These are phyloP conservation scores for Rhodotorula kratochvilovae DNA, from an alignment of 768 basidiomycete genomes.

Conservation along the genomic window DNA sequence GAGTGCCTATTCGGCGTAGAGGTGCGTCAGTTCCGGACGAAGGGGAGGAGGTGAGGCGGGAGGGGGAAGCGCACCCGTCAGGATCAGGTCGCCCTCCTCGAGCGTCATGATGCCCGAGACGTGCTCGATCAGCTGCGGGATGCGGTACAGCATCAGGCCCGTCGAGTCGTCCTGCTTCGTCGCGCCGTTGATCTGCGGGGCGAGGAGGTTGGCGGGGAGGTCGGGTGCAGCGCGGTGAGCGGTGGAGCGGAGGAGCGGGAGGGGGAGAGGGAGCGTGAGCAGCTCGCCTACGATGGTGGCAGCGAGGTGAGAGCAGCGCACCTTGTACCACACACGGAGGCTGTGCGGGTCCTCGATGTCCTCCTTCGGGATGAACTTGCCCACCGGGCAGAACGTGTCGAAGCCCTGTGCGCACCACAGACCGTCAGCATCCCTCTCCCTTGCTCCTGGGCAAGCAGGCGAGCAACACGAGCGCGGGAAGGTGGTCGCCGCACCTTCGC, in stretches of 20 bases:
- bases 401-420: constrained; percentile 57
- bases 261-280: background rate
- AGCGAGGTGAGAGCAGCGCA: constrained; percentile 40
- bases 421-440: background rate
- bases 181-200: constrained; percentile 68
- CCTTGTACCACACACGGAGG: constrained; percentile 71
- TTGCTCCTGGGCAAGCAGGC: no score
- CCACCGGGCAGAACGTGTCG: constrained; percentile 74
- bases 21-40: background rate
- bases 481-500: constrained; percentile 56
- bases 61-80: constrained; percentile 29
- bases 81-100: constrained; percentile 59
- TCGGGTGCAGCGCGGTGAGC: background rate
- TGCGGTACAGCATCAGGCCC: constrained; percentile 83
- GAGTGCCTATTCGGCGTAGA: constrained; percentile 61
- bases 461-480: background rate
- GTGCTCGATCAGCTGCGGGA: constrained; percentile 81
- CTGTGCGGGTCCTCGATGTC: constrained; percentile 66
- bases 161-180: constrained; percentile 82
- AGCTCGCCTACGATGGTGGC: background rate
- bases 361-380: constrained; percentile 74
- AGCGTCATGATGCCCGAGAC: constrained; percentile 93
- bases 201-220: background rate
- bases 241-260: background rate
- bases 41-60: no score